Evolutionary conservation across 2,329 filamentous ascomycete genomes (phyloP), one percentile per base, ranked within the genome.

Genomic region (Curvularia hawaiiensis): DNA sequence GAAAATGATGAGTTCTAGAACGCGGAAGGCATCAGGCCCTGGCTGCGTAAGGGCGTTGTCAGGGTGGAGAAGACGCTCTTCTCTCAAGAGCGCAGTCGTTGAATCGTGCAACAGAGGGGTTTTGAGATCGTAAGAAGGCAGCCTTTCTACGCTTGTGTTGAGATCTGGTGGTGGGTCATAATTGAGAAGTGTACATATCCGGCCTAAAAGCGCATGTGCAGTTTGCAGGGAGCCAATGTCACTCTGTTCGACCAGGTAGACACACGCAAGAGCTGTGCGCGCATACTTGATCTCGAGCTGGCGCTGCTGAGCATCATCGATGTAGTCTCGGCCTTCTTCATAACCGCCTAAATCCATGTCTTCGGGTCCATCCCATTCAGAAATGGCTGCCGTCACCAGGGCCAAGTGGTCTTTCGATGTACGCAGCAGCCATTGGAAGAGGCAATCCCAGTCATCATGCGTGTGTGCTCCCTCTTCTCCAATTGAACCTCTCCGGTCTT

Each of bases 341-440:
- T 83, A 85, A 12, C 83, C 84, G 3, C 87, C 88, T 4, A 91
- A 72, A 63, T 92, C 88, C 46, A 89, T 82, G 68, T 93, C 90
- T 7, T 79, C 79, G 0, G 90, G 89, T 0, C 90, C 90, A 65
- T 88, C 85, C 90, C 90, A 94, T 62, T 90, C 84, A 59, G 87
- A 83, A 33, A 92, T 79, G 8, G 84, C 86, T 48, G 82, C 80
- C 31, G 87, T 80, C n/a, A 85, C 84, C n/a, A 87, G 78, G 26
- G 75, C 78, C 82, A 91, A 89, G 16, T 86, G 83, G 20, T 79
- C 79, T 4, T 80, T 79, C 0, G 89, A 86, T 59, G 86, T 84
- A 3, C 77, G 70, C 14, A 84, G 79, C 39, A 94, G 80, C 89
- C 90, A 93, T 53, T 83, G 79, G 51, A 90, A 85, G 4, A 89